Evolutionary conservation across 305 asterid genomes (phyloP), one percentile per base, ranked within the genome.

Genomic region (Plantago lanceolata): DNA sequence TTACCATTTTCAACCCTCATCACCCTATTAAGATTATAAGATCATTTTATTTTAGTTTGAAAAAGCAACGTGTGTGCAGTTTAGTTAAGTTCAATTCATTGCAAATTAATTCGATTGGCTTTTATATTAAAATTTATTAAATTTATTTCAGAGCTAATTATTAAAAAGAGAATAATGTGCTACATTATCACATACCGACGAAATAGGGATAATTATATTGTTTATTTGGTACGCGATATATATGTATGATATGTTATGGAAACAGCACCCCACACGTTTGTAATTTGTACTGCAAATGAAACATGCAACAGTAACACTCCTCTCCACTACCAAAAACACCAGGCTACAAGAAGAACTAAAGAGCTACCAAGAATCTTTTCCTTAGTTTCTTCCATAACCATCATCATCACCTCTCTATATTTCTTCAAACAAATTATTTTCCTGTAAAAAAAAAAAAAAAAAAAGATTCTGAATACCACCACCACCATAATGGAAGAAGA

Each of bases 401-500:
- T 71, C 81, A 81, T 79, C 89, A 68, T 74, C 53, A 33, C 8
- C 40, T 33, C 40, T 33, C n/a, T 24, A 33, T 35, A 52, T 45
- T 37, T 2, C 57, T 71, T 80, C 72, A 79, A 69, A 71, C 65
- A 72, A 37, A 21, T 11, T 33, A 5, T 33, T 5, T 33, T 5
- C n/a, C n/a, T n/a, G n/a, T 12, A 28, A 12, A 16, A 19, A 15
- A 48, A 52, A 52, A 2, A 52, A 24, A 9, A 20, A 20, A n/a
- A 5, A 21, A 20, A 21, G 6, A 53, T 20, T 19, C 37, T 33
- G n/a, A 9, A 49, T 29, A 35, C 24, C n/a, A 50, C n/a, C n/a
- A 40, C 24, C 52, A 56, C 65, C 75, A 87, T 85, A 76, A 90
- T 87, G 95, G 97, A 84, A 76, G 94, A 83, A 35, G 89, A 79